These are phyloP conservation scores for Parathielavia appendiculata DNA, from an alignment of 495 filamentous ascomycete genomes.

Conservation along the genomic window DNA sequence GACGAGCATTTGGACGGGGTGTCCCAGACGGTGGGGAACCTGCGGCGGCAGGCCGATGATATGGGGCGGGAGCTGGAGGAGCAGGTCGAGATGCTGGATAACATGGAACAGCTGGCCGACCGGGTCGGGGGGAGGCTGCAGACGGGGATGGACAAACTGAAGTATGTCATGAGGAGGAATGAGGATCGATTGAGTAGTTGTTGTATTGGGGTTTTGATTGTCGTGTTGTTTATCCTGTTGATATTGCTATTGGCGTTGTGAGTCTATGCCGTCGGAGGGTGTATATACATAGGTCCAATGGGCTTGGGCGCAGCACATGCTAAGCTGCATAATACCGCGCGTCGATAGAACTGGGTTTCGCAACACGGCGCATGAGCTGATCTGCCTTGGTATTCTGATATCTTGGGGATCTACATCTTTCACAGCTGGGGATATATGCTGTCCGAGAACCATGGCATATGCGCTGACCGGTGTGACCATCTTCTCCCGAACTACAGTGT, in stretches of 20 bases:
- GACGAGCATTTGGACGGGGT: conserved; percentile 90
- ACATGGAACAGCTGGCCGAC: conserved; percentile 75
- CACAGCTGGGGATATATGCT: background rate
- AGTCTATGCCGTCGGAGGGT: background rate
- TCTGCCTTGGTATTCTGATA: conserved; percentile 3
- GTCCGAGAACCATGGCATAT: background rate
- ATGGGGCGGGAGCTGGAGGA: conserved; percentile 97
- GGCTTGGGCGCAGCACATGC: background rate
- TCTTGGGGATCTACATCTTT: conserved; percentile 15
- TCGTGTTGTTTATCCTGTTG: conserved; percentile 78
- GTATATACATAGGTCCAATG: background rate
- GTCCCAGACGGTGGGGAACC: conserved; percentile 83
- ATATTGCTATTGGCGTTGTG: conserved; percentile 60
- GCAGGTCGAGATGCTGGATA: conserved; percentile 74
- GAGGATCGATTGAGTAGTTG: conserved; percentile 89
- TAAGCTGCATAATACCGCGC: conserved; percentile 11
- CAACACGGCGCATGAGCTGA: conserved; percentile 7
- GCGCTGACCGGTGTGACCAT: background rate
- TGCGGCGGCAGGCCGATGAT: conserved; percentile 81
- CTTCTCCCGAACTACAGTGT: background rate
- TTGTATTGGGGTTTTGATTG: conserved; percentile 81
- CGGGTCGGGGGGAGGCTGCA: conserved; percentile 80
- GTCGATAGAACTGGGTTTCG: conserved; percentile 6
- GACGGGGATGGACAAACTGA: conserved; percentile 79
- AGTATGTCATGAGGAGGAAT: conserved; percentile 80